Evolutionary conservation across 2,329 filamentous ascomycete genomes (phyloP), one percentile per base, ranked within the genome.

Genomic region (Penicillium olsonii): DNA sequence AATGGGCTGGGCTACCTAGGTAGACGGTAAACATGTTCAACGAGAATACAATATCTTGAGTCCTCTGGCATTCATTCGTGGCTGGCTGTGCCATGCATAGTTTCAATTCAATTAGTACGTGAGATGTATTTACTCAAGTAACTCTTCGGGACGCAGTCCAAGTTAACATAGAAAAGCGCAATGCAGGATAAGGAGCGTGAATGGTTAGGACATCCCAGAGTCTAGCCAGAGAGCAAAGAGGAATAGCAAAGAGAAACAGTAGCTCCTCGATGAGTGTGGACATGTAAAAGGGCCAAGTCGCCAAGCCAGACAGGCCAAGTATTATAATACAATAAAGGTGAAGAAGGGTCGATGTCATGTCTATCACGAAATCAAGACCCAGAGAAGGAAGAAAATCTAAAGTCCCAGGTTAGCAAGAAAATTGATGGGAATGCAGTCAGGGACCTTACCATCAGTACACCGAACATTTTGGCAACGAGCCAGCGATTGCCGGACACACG

Each of bases 401-500:
- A 19, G 40, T 1, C 5, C 31, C 15, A 24, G 50, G 29, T 59
- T 50, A 56, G 46, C 15, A 9, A 18, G 18, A 37, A 15, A 39
- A 14, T 7, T 6, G 12, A 24, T 7, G 26, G 19, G n/a, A 31
- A 17, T 33, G 12, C 19, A 1, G 40, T n/a, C 18, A 19, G 17
- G 47, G 35, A 8, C 61, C 71, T 27, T 60, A 78, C 75, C 92
- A 96, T 96, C 62, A 97, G 74, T 42, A 96, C 90, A 53, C 92
- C 78, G 69, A 81, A 79, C 83, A 85, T 85, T 69, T 87, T 89
- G 37, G 91, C 91, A 61, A 97, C 86, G 57, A 99, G 76, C 94
- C 92, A 97, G 57, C 94, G 82, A 75, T 99, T 99, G 55, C 92
- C 90, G 48, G 90, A 94, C 22, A 97, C 92, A 34, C 92, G 82